Conservation (phyloP, 73 alveolate genomes). For the Blepharisma japonicum region DNA sequence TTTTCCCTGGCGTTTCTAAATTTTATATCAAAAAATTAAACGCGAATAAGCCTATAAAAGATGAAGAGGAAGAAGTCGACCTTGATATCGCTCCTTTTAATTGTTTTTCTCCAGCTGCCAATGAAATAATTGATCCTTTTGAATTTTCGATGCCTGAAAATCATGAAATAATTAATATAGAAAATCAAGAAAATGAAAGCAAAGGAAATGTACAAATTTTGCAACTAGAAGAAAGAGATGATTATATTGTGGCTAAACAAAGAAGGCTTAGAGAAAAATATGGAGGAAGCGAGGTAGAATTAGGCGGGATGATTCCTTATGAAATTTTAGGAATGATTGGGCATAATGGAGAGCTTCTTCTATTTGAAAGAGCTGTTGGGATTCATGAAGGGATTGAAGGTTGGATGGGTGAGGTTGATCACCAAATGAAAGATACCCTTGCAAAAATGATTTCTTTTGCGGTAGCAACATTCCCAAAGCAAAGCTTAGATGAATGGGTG, state of each 20-base stretch:
- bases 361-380: conserved; percentile 50
- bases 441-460: conserved; percentile 57
- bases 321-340: conserved; percentile 60
- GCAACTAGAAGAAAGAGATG: no score
- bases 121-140: conserved; percentile 14
- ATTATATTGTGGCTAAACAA: neutral
- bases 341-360: conserved; percentile 47
- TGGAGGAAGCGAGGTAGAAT: conserved; percentile 12
- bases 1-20: conserved; percentile 63
- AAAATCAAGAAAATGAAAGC: no score
- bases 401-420: conserved; percentile 58
- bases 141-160: neutral
- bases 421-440: conserved; percentile 61
- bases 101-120: conserved; percentile 14
- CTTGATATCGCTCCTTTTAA: neutral
- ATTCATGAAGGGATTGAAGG: conserved; percentile 45
- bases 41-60: neutral
- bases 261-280: conserved; percentile 16
- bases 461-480: conserved; percentile 61
- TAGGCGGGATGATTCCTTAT: conserved; percentile 32
- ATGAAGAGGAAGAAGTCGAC: neutral
- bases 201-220: no score
- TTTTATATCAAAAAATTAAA: conserved; percentile 40
- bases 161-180: neutral
- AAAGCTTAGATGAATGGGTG: conserved; percentile 72